These are phyloP conservation scores for Aphanomyces euteiches DNA, from an alignment of 352 stramenopile species.

Conservation along the genomic window DNA sequence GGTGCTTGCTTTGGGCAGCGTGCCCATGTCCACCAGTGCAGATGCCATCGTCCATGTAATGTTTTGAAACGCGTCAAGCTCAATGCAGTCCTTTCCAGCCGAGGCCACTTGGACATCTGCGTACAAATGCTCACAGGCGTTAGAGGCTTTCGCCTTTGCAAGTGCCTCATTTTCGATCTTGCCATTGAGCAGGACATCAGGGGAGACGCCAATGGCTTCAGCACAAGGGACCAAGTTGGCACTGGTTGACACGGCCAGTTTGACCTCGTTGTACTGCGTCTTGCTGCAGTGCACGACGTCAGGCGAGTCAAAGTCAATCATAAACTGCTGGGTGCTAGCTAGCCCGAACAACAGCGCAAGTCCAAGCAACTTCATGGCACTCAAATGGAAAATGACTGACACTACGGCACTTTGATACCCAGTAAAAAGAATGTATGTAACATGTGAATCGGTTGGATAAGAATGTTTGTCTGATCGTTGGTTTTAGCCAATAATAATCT, in stretches of 20 bases:
- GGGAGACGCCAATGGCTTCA: background rate
- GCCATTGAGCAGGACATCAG: background rate
- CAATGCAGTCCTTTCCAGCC: conserved; percentile 6
- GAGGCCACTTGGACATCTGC: background rate
- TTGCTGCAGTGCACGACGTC: conserved; percentile 14
- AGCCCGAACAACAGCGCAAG: background rate
- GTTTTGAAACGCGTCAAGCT: background rate
- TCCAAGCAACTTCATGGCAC: background rate
- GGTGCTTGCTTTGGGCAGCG: conserved; percentile 1
- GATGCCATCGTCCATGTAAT: conserved; percentile 23
- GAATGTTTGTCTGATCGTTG: background rate
- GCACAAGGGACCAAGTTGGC: background rate
- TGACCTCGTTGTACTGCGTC: background rate
- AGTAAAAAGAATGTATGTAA: background rate
- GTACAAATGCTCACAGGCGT: conserved; percentile 15
- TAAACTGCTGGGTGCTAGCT: background rate
- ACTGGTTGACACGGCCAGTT: background rate
- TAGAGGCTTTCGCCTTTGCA: background rate
- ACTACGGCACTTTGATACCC: background rate
- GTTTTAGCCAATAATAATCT: background rate
- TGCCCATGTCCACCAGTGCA: background rate
- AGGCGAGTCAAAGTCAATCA: background rate
- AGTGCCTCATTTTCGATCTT: background rate
- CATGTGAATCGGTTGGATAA: background rate
- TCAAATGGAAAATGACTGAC: background rate